These are phyloP conservation scores for Paramarasmius palmivorus DNA, from an alignment of 1,284 basidiomycete genomes.

Conservation along the genomic window DNA sequence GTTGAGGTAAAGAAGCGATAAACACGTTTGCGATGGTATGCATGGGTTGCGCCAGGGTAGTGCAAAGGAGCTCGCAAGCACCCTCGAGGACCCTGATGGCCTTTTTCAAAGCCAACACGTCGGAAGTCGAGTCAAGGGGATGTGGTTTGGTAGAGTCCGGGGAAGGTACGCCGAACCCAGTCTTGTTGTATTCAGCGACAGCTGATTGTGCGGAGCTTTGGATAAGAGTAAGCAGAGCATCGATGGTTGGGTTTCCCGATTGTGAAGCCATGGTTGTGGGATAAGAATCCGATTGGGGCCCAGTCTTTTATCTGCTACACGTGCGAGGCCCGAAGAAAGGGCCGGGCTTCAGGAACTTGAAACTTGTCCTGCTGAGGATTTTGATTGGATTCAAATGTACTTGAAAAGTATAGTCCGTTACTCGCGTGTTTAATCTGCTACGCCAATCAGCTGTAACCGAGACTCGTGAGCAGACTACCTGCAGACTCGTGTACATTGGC, in stretches of 20 bases:
- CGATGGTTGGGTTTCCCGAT: neutral
- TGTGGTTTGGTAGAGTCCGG: constrained; percentile 24
- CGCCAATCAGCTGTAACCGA: too few species aligned
- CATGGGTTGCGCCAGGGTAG: constrained; percentile 28
- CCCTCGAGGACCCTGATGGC: constrained; percentile 30
- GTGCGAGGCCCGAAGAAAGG: too few species aligned
- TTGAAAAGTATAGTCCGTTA: too few species aligned
- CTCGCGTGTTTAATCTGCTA: too few species aligned
- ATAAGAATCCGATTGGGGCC: neutral
- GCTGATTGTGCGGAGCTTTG: constrained; percentile 10
- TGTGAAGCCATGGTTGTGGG: neutral
- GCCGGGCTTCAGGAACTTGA: too few species aligned
- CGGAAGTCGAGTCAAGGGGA: constrained; percentile 25
- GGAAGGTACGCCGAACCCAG: constrained; percentile 22
- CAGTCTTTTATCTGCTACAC: too few species aligned
- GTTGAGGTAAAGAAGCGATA: neutral
- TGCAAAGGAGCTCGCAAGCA: constrained; percentile 30
- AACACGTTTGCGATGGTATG: constrained; percentile 32
- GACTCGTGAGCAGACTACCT: too few species aligned
- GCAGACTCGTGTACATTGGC: too few species aligned
- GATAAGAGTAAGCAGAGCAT: constrained; percentile 17
- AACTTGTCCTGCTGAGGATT: too few species aligned
- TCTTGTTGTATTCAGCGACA: constrained; percentile 15
- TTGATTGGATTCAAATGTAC: too few species aligned
- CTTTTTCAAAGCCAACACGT: constrained; percentile 20